Evolutionary conservation across 1,284 basidiomycete genomes (phyloP).

Genomic region (Marasmius sp.): DNA sequence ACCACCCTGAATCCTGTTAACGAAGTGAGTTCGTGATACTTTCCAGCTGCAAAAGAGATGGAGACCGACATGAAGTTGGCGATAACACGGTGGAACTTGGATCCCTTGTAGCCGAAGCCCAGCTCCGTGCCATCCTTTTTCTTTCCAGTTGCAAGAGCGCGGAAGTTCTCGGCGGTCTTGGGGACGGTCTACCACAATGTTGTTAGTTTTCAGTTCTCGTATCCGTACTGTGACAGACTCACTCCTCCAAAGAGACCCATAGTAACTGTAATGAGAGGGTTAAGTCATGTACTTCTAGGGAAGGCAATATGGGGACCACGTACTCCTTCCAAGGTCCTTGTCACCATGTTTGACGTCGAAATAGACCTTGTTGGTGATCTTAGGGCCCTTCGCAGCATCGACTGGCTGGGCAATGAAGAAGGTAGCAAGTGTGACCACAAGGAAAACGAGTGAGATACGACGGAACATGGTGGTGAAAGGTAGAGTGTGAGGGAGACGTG

Average conservation of each 20-base stretch:
- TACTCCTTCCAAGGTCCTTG: slow-evolving; percentile 78
- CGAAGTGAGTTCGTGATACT: neutral
- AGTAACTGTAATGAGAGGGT: slow-evolving; percentile 48
- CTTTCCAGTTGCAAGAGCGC: slow-evolving; percentile 76
- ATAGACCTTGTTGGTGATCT: slow-evolving; percentile 89
- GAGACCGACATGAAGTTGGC: slow-evolving; percentile 88
- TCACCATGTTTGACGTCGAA: slow-evolving; percentile 93
- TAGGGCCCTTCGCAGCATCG: slow-evolving; percentile 78
- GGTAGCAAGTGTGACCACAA: slow-evolving; percentile 65
- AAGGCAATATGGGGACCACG: slow-evolving; percentile 30
- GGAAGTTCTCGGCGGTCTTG: slow-evolving; percentile 99
- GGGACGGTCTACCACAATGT: slow-evolving; percentile 76
- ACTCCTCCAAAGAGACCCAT: slow-evolving; percentile 86
- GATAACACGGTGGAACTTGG: slow-evolving; percentile 98
- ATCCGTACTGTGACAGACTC: slow-evolving; percentile 16
- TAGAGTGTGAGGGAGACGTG: slow-evolving; percentile 26
- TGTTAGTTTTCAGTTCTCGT: slow-evolving; percentile 13
- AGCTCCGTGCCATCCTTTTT: slow-evolving; percentile 78
- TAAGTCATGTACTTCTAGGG: neutral
- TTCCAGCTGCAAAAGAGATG: slow-evolving; percentile 25
- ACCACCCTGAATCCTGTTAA: slow-evolving; percentile 84
- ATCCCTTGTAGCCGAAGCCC: slow-evolving; percentile 85
- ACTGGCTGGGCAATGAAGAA: slow-evolving; percentile 68
- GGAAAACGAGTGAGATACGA: slow-evolving; percentile 58
- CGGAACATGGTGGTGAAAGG: slow-evolving; percentile 50